These are phyloP conservation scores for Penicillium turbatum DNA, from an alignment of 495 filamentous ascomycete species.

Conservation along the genomic window DNA sequence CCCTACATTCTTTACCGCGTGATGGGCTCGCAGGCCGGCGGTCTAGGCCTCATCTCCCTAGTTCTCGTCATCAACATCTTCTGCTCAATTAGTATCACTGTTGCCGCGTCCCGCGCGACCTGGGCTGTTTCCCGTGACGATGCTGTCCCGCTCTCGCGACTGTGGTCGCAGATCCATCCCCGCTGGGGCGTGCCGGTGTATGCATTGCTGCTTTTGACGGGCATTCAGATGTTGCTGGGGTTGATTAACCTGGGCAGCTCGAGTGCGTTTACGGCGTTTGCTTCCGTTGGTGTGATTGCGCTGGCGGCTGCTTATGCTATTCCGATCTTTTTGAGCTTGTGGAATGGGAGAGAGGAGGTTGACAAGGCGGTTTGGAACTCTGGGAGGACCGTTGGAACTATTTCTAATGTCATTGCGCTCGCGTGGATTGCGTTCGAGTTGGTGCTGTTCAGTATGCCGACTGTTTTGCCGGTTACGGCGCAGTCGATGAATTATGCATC, in stretches of 20 bases:
- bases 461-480: conserved; percentile 42
- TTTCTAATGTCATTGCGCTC: conserved; percentile 53
- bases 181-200: conserved; percentile 35
- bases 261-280: conserved; percentile 60
- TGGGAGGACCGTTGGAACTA: conserved; percentile 50
- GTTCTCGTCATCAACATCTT: conserved; percentile 62
- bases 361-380: conserved; percentile 51
- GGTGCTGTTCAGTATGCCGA: conserved; percentile 55
- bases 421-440: conserved; percentile 59
- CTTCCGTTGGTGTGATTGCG: conserved; percentile 58
- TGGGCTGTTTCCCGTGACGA: conserved; percentile 60
- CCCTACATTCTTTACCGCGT: conserved; percentile 47
- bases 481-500: conserved; percentile 58
- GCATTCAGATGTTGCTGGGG: conserved; percentile 47
- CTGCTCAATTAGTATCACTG: conserved; percentile 59
- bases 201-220: conserved; percentile 32
- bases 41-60: conserved; percentile 42
- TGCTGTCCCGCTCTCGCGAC: conserved; percentile 31
- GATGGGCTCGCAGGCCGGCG: conserved; percentile 46
- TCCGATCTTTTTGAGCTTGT: conserved; percentile 53
- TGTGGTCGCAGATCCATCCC: conserved; percentile 32
- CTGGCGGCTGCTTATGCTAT: conserved; percentile 55
- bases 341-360: conserved; percentile 49
- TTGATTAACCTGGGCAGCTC: conserved; percentile 61
- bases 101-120: conserved; percentile 54